Base-by-base conservation (phyloP, 2,329 filamentous ascomycete genomes). In the Aureobasidium uvarum region DNA sequence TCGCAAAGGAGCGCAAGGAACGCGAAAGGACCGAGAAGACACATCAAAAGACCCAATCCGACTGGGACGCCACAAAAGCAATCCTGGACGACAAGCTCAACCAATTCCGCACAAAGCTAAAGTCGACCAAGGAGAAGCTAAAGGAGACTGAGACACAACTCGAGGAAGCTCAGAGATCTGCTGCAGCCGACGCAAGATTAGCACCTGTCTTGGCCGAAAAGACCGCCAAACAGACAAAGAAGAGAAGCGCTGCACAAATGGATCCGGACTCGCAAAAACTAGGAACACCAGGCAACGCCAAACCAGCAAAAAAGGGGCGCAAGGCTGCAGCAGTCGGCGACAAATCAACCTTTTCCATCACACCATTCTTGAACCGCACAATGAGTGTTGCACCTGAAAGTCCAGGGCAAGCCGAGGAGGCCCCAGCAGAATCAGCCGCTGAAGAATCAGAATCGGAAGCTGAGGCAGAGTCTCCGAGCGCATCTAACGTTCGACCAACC, bases 321-420 rank as follows among this genome's bases (percentile, higher is more conserved):
- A 79, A 81, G 67, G 84, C 86, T 23, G 83, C 85, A 43, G 83
- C 85, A 1, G 80, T 90, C 5, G 92, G 90, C 36, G 91, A 96
- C 73, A 97, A 96, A 76, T 97, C 93, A 0, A 88, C 85, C 2
- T 97, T 98, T 76, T 96, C 92, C 4, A 92, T 97, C 69, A 98
- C 94, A 0, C 94, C 94, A 0, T 97, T 96, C 80, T 81, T 98
- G 67, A 96, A 93, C 76, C 86, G 89, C 59, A 88, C 86, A 31
- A 86, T 83, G 67, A 88, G 81, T 68, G 79, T 88, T 16, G 77
- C 79, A n/a, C 77, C 80, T 7, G 79, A 79, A 31, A 60, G 51
- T 20, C 59, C 46, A 28, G 70, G 72, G 31, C 52, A 60, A 46
- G 64, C 31, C 8, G 66, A 65, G 39, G 66, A 65, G 16, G 56